Evolutionary conservation across 2,329 filamentous ascomycete species (phyloP).

Genomic region (Tolypocladium sp.): DNA sequence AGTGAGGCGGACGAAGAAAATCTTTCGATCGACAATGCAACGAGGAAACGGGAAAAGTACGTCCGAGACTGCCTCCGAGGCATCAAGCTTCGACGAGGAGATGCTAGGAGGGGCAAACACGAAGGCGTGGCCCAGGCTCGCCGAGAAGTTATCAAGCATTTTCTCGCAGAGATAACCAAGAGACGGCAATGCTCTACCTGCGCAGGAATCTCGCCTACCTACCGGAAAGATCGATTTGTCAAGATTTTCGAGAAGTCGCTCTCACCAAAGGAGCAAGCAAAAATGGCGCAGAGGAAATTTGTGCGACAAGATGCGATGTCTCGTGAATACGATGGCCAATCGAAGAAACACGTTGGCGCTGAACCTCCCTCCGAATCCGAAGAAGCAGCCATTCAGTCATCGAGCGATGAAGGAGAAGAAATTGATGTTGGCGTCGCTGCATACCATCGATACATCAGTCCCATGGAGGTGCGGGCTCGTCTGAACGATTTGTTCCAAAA

Average conservation of each 20-base stretch:
- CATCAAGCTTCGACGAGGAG: conserved; percentile 40
- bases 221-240: conserved; percentile 80
- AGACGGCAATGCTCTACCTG: conserved; percentile 60
- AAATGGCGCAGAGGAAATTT: conserved; percentile 63
- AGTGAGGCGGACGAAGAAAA: conserved; percentile 58
- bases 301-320: conserved; percentile 63
- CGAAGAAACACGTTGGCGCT: conserved; percentile 14
- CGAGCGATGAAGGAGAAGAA: conserved; percentile 25
- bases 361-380: conserved; percentile 16
- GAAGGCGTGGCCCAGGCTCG: conserved; percentile 74
- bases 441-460: conserved; percentile 66
- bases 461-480: conserved; percentile 74
- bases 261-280: conserved; percentile 61
- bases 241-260: conserved; percentile 90
- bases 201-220: conserved; percentile 66
- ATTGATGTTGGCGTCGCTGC: conserved; percentile 8
- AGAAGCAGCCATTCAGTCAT: conserved; percentile 36
- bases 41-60: conserved; percentile 50
- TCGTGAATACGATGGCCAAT: conserved; percentile 18
- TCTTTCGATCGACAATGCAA: conserved; percentile 39
- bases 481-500: conserved; percentile 74
- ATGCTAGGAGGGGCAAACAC: conserved; percentile 59
- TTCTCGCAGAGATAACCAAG: conserved; percentile 63
- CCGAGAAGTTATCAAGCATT: conserved; percentile 70
- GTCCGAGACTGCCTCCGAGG: conserved; percentile 63